These are phyloP conservation scores for Tolypocladium capitatum DNA, from an alignment of 2,329 filamentous ascomycete genomes.

Conservation along the genomic window DNA sequence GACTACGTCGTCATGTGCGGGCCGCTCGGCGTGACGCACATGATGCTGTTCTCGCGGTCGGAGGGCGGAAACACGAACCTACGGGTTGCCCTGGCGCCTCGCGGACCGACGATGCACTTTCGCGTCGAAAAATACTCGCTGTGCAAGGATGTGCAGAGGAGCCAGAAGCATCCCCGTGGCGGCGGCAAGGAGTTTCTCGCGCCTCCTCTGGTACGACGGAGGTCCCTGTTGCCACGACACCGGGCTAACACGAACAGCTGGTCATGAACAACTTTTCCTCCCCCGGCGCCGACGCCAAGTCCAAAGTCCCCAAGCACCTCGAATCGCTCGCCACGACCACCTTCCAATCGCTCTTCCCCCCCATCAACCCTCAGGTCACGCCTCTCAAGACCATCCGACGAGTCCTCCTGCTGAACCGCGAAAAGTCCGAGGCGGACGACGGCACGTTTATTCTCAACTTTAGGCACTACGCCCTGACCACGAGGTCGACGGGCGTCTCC, in stretches of 20 bases:
- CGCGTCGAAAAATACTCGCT: slow-evolving; percentile 89
- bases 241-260: slow-evolving; percentile 35
- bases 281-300: slow-evolving; percentile 43
- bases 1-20: slow-evolving; percentile 96
- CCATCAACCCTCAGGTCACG: slow-evolving; percentile 83
- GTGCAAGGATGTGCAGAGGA: slow-evolving; percentile 76
- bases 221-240: too few species aligned
- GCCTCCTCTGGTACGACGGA: slow-evolving; percentile 55
- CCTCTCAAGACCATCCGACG: slow-evolving; percentile 86
- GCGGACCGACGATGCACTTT: slow-evolving; percentile 89
- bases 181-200: slow-evolving; percentile 76
- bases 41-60: slow-evolving; percentile 86
- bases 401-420: slow-evolving; percentile 80
- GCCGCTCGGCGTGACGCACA: slow-evolving; percentile 80
- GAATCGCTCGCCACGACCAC: slow-evolving; percentile 86
- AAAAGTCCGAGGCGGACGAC: slow-evolving; percentile 44
- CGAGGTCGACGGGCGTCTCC: slow-evolving; percentile 71
- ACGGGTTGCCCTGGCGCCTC: slow-evolving; percentile 72
- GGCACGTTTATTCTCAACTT: slow-evolving; percentile 74
- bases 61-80: slow-evolving; percentile 85
- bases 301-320: slow-evolving; percentile 80
- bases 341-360: slow-evolving; percentile 92
- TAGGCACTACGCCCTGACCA: slow-evolving; percentile 90
- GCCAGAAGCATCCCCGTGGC: slow-evolving; percentile 69
- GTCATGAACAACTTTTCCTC: slow-evolving; percentile 97